phyloP scores from a whole-genome alignment of 768 basidiomycete genomes.

The Boletus sp. region DNA sequence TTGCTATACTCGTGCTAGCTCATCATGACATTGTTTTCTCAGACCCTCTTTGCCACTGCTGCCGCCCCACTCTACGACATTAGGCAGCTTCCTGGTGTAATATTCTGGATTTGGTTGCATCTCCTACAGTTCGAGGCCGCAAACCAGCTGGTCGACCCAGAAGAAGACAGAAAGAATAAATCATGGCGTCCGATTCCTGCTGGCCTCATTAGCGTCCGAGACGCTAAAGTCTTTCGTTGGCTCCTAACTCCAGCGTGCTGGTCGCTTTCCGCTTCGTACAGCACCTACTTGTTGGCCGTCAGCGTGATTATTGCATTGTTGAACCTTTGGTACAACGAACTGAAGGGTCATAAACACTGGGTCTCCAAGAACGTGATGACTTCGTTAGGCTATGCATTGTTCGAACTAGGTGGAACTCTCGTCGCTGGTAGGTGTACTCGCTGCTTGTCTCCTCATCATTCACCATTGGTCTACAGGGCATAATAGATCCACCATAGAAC shows the following conservation, averaged over 20 bases:
- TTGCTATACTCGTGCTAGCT: not conserved
- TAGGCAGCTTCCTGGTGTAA: slow-evolving; percentile 23
- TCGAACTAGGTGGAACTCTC: slow-evolving; percentile 38
- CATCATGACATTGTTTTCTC: not conserved
- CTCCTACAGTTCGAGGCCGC: slow-evolving; percentile 43
- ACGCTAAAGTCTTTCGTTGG: slow-evolving; percentile 39
- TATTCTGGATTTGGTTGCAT: slow-evolving; percentile 47
- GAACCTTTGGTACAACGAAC: slow-evolving; percentile 40
- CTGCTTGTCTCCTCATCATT: not conserved
- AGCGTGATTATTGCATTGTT: slow-evolving; percentile 29
- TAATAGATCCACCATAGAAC: slow-evolving; percentile 22
- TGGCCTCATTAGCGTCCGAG: slow-evolving; percentile 36
- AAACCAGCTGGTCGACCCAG: slow-evolving; percentile 40
- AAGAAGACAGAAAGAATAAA: slow-evolving; percentile 45
- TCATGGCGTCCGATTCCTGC: slow-evolving; percentile 45
- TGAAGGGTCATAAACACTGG: slow-evolving; percentile 28
- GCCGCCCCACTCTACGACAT: slow-evolving; percentile 32
- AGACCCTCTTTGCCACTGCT: slow-evolving; percentile 35
- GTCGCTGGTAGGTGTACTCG: slow-evolving; percentile 30
- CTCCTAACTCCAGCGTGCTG: slow-evolving; percentile 34
- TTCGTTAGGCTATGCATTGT: slow-evolving; percentile 35
- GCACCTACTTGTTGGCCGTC: slow-evolving; percentile 31
- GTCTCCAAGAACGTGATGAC: slow-evolving; percentile 34
- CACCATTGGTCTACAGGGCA: slow-evolving; percentile 19
- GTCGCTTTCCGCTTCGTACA: slow-evolving; percentile 33